Evolutionary conservation across 73 alveolate species (phyloP).

Genomic region (Paramecium tetraurelia): DNA sequence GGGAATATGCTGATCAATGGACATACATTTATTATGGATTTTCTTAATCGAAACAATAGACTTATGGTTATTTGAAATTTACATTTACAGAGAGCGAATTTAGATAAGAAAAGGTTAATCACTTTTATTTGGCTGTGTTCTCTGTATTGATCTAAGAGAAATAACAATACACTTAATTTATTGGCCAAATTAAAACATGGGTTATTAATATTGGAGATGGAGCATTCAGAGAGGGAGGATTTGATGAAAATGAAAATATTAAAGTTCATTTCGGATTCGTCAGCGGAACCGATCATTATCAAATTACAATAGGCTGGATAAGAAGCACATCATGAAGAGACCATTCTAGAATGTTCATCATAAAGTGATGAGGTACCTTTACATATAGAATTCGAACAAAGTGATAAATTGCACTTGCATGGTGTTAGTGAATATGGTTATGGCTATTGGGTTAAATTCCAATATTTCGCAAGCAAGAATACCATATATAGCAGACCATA

Average conservation of each 20-base stretch:
- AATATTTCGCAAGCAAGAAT: not conserved
- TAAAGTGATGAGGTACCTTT: not conserved
- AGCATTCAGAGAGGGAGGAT: slow-evolving; percentile 24
- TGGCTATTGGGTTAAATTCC: slow-evolving; percentile 40
- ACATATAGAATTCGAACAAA: slow-evolving; percentile 1
- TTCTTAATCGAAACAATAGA: not conserved
- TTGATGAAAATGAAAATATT: slow-evolving; percentile 28
- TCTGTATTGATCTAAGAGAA: not conserved
- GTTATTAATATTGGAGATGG: slow-evolving; percentile 43
- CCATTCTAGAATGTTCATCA: not conserved
- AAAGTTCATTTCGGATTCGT: slow-evolving; percentile 42
- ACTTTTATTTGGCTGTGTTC: slow-evolving; percentile 26
- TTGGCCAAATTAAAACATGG: slow-evolving; percentile 32
- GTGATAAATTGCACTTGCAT: slow-evolving; percentile 5
- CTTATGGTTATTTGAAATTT: slow-evolving; percentile 29
- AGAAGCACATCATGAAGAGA: slow-evolving; percentile 53
- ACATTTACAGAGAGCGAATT: slow-evolving; percentile 11
- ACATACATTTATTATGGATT: slow-evolving; percentile 36
- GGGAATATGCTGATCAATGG: slow-evolving; percentile 41
- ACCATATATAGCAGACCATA: slow-evolving; percentile 8
- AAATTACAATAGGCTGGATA: slow-evolving; percentile 35
- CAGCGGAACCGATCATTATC: slow-evolving; percentile 13
- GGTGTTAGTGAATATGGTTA: slow-evolving; percentile 48
- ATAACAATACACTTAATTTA: not conserved
- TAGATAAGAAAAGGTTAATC: not conserved